These are phyloP conservation scores for Ceratonia siliqua DNA, from an alignment of 306 rosid genomes.

Conservation along the genomic window DNA sequence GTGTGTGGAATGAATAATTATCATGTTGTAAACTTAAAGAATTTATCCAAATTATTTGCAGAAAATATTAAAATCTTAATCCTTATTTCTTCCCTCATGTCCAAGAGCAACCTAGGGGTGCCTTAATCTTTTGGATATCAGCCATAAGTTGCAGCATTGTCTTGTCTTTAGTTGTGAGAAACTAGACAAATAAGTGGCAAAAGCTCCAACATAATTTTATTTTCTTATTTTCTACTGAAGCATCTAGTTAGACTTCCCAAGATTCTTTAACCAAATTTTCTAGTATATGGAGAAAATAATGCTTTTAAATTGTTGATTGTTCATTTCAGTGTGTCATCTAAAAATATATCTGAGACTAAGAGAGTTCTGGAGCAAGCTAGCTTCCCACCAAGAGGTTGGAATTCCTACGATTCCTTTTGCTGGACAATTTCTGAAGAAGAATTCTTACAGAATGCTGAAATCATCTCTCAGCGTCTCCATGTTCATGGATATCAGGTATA, in stretches of 20 bases:
- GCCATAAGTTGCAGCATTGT: not conserved
- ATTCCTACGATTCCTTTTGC: constrained; percentile 83
- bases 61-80: not conserved
- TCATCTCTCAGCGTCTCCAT: constrained; percentile 41
- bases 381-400: constrained; percentile 98
- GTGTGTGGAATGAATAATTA: not conserved
- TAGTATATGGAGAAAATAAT: constrained; percentile 7
- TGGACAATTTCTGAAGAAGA: constrained; percentile 87
- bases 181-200: constrained; percentile 24
- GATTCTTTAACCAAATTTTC: not conserved
- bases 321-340: constrained; percentile 58
- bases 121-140: not conserved
- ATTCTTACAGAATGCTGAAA: constrained; percentile 61
- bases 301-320: not conserved
- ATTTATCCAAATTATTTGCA: not conserved
- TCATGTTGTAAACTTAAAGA: not conserved
- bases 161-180: constrained; percentile 21
- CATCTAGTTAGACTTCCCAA: not conserved
- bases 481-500: constrained; percentile 51
- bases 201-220: not conserved
- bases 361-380: constrained; percentile 43
- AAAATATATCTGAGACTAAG: constrained; percentile 28
- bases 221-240: not conserved
- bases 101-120: not conserved
- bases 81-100: not conserved